Conservation (phyloP, 2,329 filamentous ascomycete species). For the Penicillium sp. region DNA sequence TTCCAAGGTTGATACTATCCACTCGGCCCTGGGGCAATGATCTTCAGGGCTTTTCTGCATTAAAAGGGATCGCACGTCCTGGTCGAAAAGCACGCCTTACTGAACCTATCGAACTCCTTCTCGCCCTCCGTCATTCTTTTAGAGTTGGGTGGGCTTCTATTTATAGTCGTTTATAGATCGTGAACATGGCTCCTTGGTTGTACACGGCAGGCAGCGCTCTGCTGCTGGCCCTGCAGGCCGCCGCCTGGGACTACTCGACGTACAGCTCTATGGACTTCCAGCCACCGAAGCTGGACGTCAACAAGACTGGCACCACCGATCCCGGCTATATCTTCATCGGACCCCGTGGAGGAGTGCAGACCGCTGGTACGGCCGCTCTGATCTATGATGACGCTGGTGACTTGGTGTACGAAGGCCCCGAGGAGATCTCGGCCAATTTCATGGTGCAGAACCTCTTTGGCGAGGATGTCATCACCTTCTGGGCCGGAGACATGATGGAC, state of each 20-base stretch:
- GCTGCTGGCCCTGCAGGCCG: conserved; percentile 11
- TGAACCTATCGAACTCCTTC: background rate
- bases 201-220: conserved; percentile 15
- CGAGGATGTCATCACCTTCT: conserved; percentile 39
- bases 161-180: background rate
- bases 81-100: background rate
- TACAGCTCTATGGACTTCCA: conserved; percentile 17
- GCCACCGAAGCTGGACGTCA: conserved; percentile 34
- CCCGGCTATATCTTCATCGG: conserved; percentile 39
- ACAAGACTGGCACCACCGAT: conserved; percentile 32
- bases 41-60: conserved; percentile 9
- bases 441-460: conserved; percentile 37
- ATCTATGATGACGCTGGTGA: conserved; percentile 40
- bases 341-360: conserved; percentile 28
- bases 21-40: conserved; percentile 7
- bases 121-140: conserved; percentile 12
- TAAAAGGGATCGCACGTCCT: background rate
- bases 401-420: conserved; percentile 38
- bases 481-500: conserved; percentile 34
- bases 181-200: conserved; percentile 16
- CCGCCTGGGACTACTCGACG: conserved; percentile 17
- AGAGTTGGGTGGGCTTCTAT: background rate
- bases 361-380: conserved; percentile 32
- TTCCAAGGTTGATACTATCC: background rate
- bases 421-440: conserved; percentile 35